Conservation (phyloP, 352 stramenopile species). For the Globisporangium irregulare region DNA sequence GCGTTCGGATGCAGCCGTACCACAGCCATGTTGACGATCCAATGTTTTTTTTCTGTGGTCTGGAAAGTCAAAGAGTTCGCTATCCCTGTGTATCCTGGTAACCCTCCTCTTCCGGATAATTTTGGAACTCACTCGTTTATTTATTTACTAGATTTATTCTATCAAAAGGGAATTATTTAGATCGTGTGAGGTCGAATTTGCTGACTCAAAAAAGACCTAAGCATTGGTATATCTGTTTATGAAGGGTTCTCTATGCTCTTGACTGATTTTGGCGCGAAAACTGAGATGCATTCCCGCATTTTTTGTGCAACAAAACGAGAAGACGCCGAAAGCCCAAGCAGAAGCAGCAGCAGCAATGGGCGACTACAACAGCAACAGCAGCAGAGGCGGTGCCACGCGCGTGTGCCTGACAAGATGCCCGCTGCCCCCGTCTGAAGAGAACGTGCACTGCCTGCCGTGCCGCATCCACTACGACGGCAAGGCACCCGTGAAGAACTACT, state of each 20-base stretch:
- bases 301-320: slow-evolving; percentile 1
- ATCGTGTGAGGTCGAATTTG: neutral
- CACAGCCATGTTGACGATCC: slow-evolving; percentile 4
- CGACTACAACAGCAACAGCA: slow-evolving; percentile 2
- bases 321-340: neutral
- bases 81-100: neutral
- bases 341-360: neutral
- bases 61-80: neutral
- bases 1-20: neutral
- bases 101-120: neutral
- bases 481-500: slow-evolving; percentile 74
- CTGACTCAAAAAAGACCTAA: neutral
- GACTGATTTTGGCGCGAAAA: slow-evolving; percentile 2
- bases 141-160: neutral
- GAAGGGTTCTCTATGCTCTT: neutral
- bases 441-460: slow-evolving; percentile 75
- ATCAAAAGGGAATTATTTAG: neutral
- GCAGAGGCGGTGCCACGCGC: slow-evolving; percentile 15
- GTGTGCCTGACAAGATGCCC: slow-evolving; percentile 79
- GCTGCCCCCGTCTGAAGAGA: slow-evolving; percentile 45
- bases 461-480: slow-evolving; percentile 64
- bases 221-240: neutral
- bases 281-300: neutral
- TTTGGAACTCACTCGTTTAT: neutral
- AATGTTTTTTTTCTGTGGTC: neutral